Evolutionary conservation across 2,329 filamentous ascomycete genomes (phyloP), one percentile per base, ranked within the genome.

Genomic region (Penicillium vulpinum): DNA sequence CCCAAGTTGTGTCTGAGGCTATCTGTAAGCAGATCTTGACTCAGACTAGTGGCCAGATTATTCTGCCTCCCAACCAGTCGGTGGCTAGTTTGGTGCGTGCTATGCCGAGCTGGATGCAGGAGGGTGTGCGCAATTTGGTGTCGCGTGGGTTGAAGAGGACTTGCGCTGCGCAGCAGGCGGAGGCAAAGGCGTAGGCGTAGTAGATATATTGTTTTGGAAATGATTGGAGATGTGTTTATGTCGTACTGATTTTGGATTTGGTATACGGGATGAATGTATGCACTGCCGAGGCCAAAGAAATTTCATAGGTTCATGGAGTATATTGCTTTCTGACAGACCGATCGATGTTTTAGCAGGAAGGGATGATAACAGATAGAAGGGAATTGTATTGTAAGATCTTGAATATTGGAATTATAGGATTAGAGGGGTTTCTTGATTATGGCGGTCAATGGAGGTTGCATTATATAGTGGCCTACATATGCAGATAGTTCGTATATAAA

Each of bases 11-110:
- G 15, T 78, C 80, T 3, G 73, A 77, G 5, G 79, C 76, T 0
- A 75, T 85, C 5, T 77, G 83, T 39, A 75, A 74, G 57, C 80
- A 83, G 62, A 75, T 85, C 11, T 65, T 82, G 21, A 77, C 71
- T 33, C 77, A 81, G 47, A 75, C 75, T 49, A 80, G 80, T 58
- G 81, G 77, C 5, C 77, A 80, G 62, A 66, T 83, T 16, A 73
- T 83, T 21, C 62, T 84, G 24, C 79, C 83, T 3, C 70, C 21
- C 63, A 74, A 62, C 58, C 73, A 65, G 18, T 70, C 15, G 3
- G 41, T 39, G 2, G 62, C 63, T 13, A 68, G 66, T 24, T 35
- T 69, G 46, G 41, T 75, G 43, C 65, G 74, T 15, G 72, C 64
- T 6, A 62, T 74, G 54, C 75, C 80, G 1, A 73, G 72, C 38